Percentiles rank a stretch among this genome's conserved stretches.
These are phyloP conservation scores for Botryobasidium botryosum DNA, from an alignment of 768 basidiomycete genomes.

Conservation along the genomic window DNA sequence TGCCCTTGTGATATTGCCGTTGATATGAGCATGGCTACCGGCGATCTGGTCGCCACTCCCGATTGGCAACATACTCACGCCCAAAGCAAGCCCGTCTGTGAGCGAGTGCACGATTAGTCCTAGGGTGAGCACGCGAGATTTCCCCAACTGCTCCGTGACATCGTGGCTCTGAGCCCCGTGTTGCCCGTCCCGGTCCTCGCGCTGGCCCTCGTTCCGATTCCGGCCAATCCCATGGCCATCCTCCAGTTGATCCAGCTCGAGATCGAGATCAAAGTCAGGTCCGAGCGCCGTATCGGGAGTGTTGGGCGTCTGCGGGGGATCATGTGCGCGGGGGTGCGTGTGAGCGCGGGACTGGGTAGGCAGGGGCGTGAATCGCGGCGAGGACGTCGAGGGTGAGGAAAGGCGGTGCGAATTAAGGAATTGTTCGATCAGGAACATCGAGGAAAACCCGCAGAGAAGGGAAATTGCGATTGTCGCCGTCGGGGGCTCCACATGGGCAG, in stretches of 20 bases:
- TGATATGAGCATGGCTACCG: neutral
- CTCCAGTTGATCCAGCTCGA: constrained; percentile 2
- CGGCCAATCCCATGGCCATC: constrained; percentile 4
- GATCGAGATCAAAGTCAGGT: constrained; percentile 43
- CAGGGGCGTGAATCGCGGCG: neutral
- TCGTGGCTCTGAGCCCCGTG: constrained; percentile 4
- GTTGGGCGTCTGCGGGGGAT: constrained; percentile 18
- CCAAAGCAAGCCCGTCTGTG: neutral
- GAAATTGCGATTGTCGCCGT: constrained; percentile 42
- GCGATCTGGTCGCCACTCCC: neutral
- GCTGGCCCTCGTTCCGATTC: neutral
- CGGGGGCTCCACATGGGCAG: constrained; percentile 22
- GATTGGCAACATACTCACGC: neutral
- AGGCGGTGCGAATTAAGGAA: constrained; percentile 24
- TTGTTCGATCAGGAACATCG: constrained; percentile 40
- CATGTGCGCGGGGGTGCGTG: constrained; percentile 11
- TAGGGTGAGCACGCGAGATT: neutral
- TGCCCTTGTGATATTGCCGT: neutral
- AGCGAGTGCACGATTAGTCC: neutral
- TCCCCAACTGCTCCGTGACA: neutral
- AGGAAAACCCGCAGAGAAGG: constrained; percentile 40
- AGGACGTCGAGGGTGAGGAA: neutral
- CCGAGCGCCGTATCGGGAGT: constrained; percentile 22
- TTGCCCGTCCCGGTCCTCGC: constrained; percentile 2
- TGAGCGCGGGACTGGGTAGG: constrained; percentile 26